Evolutionary conservation across 2,329 filamentous ascomycete genomes (phyloP), one percentile per base, ranked within the genome.

Genomic region (Ciborinia camelliae): DNA sequence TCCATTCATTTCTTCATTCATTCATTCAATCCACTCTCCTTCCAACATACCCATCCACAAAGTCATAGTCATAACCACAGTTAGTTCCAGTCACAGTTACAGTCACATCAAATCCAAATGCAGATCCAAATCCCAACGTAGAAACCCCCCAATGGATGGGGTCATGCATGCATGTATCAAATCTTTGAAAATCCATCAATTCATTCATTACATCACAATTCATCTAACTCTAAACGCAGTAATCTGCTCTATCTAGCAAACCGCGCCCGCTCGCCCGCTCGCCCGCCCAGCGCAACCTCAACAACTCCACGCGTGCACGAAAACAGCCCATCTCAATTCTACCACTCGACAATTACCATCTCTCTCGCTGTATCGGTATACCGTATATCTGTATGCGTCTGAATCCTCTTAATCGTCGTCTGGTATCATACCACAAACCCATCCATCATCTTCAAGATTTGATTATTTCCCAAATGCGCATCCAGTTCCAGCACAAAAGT

Each of bases 361-460:
- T n/a, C n/a, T n/a, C 32, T 45, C 28, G 20, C 20, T 32, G 28
- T 57, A 45, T 57, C 39, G 26, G 26, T n/a, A 23, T 57, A 43
- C 20, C 32, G 39, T 45, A 57, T 57, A 57, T 57, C 28, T 32
- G 26, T 32, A 32, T 57, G 15, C 23, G 39, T 45, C 28, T 57
- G 51, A 26, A 54, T 43, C 54, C 45, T 57, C 54, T 39, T 32
- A 32, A 51, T 51, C 7, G n/a, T 51, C 28, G 28, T 51, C 43
- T 30, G 54, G 54, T 45, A 57, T 57, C 54, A 57, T 45, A 15
- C 54, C 54, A 45, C 54, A 57, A 45, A 45, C 28, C 54, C 51
- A 18, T n/a, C n/a, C n/a, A n/a, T n/a, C n/a, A n/a, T 45, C 39
- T 45, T 57, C 39, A 57, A 45, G 26, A 57, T 45, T 45, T 45